Conservation (phyloP, 2,329 filamentous ascomycete species). For the Fusarium zealandicum region DNA sequence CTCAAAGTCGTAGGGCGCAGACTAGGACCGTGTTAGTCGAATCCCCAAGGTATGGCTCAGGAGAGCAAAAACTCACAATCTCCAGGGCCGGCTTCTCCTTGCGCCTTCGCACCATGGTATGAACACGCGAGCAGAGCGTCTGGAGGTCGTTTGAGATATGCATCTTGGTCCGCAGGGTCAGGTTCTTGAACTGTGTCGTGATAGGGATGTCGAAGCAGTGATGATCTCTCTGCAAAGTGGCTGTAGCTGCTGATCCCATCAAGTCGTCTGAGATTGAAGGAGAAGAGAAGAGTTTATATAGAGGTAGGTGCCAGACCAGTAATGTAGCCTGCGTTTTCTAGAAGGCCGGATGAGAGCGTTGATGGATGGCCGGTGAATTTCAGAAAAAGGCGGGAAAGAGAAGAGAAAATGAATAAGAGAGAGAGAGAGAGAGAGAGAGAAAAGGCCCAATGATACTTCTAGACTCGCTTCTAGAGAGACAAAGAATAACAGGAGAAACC, state of each 20-base stretch:
- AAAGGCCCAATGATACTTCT: background rate
- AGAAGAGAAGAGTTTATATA: slow-evolving; percentile 3
- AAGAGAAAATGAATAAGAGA: background rate
- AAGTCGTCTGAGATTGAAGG: slow-evolving; percentile 6
- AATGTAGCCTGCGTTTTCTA: slow-evolving; percentile 11
- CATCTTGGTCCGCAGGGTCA: slow-evolving; percentile 35
- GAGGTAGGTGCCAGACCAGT: background rate
- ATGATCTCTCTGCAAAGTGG: slow-evolving; percentile 30
- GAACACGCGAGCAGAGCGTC: slow-evolving; percentile 54
- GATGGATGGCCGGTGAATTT: slow-evolving; percentile 4
- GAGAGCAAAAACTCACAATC: slow-evolving; percentile 51
- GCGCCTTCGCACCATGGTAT: slow-evolving; percentile 52
- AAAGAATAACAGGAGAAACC: slow-evolving; percentile 16
- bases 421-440: too few species aligned
- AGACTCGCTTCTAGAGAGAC: slow-evolving; percentile 7
- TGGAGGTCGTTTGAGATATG: slow-evolving; percentile 53
- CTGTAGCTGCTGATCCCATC: slow-evolving; percentile 19
- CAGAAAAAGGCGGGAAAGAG: background rate
- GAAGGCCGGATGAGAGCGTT: slow-evolving; percentile 3
- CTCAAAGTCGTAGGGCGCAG: slow-evolving; percentile 65
- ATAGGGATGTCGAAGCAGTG: slow-evolving; percentile 22
- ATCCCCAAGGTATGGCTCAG: background rate
- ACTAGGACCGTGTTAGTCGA: slow-evolving; percentile 52
- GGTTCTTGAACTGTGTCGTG: slow-evolving; percentile 21
- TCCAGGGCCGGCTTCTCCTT: slow-evolving; percentile 53